phyloP scores from a whole-genome alignment of 208 protist species.

The Wallacemonas sp. region DNA sequence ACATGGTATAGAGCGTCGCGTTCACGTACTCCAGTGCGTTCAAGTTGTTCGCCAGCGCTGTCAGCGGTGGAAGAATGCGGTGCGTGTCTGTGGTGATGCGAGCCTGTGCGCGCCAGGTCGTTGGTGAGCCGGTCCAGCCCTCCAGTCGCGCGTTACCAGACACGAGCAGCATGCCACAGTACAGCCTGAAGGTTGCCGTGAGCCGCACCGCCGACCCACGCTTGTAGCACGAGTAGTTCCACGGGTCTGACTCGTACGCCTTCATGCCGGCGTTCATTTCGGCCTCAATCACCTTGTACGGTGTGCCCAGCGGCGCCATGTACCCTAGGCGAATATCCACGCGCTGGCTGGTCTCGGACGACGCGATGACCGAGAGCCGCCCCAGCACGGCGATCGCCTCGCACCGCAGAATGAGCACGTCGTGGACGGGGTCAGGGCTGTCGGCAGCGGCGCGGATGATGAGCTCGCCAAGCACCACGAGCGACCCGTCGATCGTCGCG shows the following conservation, averaged over 20 bases:
- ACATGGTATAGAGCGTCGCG: background rate
- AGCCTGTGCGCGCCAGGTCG: conserved; percentile 20
- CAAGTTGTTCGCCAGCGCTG: background rate
- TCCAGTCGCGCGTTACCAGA: conserved; percentile 22
- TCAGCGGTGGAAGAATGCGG: conserved; percentile 13
- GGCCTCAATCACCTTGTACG: conserved; percentile 14
- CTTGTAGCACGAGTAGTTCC: conserved; percentile 2
- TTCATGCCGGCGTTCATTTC: conserved; percentile 2
- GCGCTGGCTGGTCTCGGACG: background rate
- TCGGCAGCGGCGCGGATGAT: conserved; percentile 1
- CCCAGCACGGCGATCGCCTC: conserved; percentile 38
- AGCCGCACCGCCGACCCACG: background rate
- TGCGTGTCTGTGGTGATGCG: conserved; percentile 10
- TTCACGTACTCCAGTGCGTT: conserved; percentile 8
- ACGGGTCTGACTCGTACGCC: conserved; percentile 2
- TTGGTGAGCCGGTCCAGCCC: conserved; percentile 25
- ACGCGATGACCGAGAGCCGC: conserved; percentile 20
- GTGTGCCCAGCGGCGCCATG: background rate
- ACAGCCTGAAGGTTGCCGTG: conserved; percentile 7
- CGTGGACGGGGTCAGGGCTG: background rate
- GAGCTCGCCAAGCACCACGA: conserved; percentile 40
- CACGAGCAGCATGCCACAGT: conserved; percentile 32
- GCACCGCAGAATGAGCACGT: conserved; percentile 13
- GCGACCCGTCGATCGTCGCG: conserved; percentile 24
- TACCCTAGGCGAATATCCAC: conserved; percentile 28